Conservation (phyloP, 163 green algal genomes). For the Chlamydomonas reinhardtii region DNA sequence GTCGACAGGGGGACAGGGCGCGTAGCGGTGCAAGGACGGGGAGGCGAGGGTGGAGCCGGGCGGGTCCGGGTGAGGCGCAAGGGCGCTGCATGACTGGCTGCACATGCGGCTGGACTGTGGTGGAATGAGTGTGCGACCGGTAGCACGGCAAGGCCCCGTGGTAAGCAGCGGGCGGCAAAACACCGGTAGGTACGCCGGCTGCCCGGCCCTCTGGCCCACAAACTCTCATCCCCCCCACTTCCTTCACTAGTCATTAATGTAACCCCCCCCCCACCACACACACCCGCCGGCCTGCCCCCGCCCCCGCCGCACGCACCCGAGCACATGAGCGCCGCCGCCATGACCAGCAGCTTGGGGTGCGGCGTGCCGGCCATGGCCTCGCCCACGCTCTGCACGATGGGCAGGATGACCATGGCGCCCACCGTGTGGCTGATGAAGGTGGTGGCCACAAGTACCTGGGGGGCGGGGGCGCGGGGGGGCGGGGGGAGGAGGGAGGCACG, state of each 20-base stretch:
- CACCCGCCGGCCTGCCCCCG: neutral
- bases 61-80: no score
- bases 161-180: no score
- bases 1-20: no score
- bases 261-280: neutral
- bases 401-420: slow-evolving; percentile 87
- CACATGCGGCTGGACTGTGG: no score
- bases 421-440: slow-evolving; percentile 88
- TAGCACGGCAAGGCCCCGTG: no score
- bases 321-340: slow-evolving; percentile 84
- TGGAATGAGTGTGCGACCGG: no score
- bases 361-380: slow-evolving; percentile 57
- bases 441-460: slow-evolving; percentile 58
- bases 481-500: neutral
- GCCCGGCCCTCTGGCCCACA: no score
- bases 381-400: slow-evolving; percentile 82
- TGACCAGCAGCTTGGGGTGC: slow-evolving; percentile 83
- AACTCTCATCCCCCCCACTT: neutral
- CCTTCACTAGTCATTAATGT: no score
- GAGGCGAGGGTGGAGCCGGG: no score
- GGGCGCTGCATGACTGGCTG: no score
- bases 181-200: no score
- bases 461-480: neutral
- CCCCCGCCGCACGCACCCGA: slow-evolving; percentile 54
- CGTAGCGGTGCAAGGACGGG: no score